Evolutionary conservation across 1,284 basidiomycete species (phyloP).

Genomic region (Papiliotrema laurentii): DNA sequence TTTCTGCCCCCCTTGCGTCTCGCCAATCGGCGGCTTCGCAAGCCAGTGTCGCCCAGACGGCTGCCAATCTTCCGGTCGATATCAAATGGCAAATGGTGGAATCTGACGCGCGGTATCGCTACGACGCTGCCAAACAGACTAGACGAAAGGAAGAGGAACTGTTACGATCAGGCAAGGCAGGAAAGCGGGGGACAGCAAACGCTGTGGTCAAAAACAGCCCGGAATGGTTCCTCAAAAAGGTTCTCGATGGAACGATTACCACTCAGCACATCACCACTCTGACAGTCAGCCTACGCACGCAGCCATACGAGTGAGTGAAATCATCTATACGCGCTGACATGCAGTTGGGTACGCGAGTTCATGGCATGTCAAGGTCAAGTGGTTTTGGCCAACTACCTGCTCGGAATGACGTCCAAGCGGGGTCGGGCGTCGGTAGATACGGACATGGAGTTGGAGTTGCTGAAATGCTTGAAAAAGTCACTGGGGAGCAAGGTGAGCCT

Average conservation of each 20-base stretch:
- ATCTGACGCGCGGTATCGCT: conserved; percentile 74
- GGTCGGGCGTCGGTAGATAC: conserved; percentile 65
- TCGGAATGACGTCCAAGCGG: conserved; percentile 50
- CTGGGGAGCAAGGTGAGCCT: conserved; percentile 67
- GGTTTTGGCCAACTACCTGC: conserved; percentile 75
- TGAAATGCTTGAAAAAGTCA: conserved; percentile 81
- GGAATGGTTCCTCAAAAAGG: conserved; percentile 55
- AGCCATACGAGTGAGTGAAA: conserved; percentile 65
- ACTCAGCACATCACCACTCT: conserved; percentile 30
- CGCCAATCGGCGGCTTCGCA: conserved; percentile 30
- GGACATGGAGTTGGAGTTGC: conserved; percentile 77
- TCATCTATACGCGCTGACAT: conserved; percentile 2
- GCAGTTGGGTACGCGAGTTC: conserved; percentile 78
- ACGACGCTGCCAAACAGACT: conserved; percentile 63
- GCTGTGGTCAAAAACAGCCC: conserved; percentile 60
- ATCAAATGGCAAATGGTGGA: conserved; percentile 93
- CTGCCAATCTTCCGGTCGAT: conserved; percentile 59
- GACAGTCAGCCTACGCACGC: conserved; percentile 59
- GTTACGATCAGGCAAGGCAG: conserved; percentile 49
- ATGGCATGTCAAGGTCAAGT: conserved; percentile 73
- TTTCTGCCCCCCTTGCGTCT: conserved; percentile 18
- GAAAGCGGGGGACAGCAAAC: conserved; percentile 36
- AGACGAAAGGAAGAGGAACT: conserved; percentile 59
- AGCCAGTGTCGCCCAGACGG: conserved; percentile 18
- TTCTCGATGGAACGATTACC: conserved; percentile 36